These are phyloP conservation scores for Phytophthora pinifolia DNA, from an alignment of 352 stramenopile genomes.

Conservation along the genomic window DNA sequence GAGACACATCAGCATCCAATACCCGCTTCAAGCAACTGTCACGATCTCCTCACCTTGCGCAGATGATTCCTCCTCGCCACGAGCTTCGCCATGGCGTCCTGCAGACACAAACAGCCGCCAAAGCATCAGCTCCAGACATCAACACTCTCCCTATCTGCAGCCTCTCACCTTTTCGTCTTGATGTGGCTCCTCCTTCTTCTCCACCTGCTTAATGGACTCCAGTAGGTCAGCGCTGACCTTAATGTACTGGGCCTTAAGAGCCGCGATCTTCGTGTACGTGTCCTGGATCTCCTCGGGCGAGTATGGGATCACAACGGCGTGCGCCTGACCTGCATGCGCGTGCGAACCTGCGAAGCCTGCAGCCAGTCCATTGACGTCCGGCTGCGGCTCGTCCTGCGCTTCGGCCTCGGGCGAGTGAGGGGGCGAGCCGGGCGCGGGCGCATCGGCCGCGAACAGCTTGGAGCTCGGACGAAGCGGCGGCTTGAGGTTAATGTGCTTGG, in stretches of 20 bases:
- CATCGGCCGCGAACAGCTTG: slow-evolving; percentile 68
- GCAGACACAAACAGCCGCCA: slow-evolving; percentile 11
- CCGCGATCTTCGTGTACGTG: slow-evolving; percentile 81
- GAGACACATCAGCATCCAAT: background rate
- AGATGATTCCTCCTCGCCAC: slow-evolving; percentile 68
- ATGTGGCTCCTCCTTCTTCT: slow-evolving; percentile 26
- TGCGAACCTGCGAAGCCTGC: slow-evolving; percentile 34
- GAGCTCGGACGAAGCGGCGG: slow-evolving; percentile 78
- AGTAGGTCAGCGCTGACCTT: slow-evolving; percentile 70
- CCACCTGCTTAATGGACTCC: slow-evolving; percentile 52
- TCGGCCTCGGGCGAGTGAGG: slow-evolving; percentile 35
- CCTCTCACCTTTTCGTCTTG: slow-evolving; percentile 27
- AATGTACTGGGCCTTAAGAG: slow-evolving; percentile 79
- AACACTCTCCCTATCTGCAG: background rate
- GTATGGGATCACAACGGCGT: slow-evolving; percentile 66
- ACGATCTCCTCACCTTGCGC: slow-evolving; percentile 43
- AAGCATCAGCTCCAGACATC: background rate
- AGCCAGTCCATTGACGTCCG: slow-evolving; percentile 50
- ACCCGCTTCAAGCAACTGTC: background rate
- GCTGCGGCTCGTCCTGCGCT: slow-evolving; percentile 42
- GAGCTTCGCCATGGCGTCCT: slow-evolving; percentile 57
- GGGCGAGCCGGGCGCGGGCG: slow-evolving; percentile 26
- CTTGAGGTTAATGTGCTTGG: slow-evolving; percentile 85
- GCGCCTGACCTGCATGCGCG: slow-evolving; percentile 23
- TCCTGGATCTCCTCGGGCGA: slow-evolving; percentile 85